Percentiles rank a stretch among this genome's conserved stretches.
Evolutionary conservation across 2,329 filamentous ascomycete species (phyloP).

Genomic region (Colletotrichum graminicola): DNA sequence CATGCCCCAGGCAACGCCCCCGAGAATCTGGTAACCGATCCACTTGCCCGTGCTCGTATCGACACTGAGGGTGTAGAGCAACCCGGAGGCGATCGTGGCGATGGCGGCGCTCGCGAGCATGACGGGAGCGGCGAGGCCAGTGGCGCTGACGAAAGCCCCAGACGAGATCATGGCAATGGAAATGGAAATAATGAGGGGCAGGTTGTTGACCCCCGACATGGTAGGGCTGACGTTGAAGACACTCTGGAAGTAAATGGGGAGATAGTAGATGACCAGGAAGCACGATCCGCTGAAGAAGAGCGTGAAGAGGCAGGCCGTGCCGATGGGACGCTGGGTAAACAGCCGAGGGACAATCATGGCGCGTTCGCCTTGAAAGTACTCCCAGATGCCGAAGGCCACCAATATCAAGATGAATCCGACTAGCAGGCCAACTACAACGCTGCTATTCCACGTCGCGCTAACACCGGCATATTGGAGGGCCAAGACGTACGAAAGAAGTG

Average conservation of each 20-base stretch:
- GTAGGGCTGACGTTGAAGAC: slow-evolving; percentile 48
- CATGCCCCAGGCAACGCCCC: slow-evolving; percentile 56
- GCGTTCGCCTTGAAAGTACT: slow-evolving; percentile 56
- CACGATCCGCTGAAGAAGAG: slow-evolving; percentile 57
- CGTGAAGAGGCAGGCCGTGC: slow-evolving; percentile 52
- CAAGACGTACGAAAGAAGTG: slow-evolving; percentile 59
- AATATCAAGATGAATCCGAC: slow-evolving; percentile 45
- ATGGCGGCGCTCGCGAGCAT: slow-evolving; percentile 47
- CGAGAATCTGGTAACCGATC: slow-evolving; percentile 61
- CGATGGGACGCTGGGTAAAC: slow-evolving; percentile 56
- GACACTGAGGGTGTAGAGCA: slow-evolving; percentile 54
- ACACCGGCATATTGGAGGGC: slow-evolving; percentile 62
- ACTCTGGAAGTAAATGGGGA: slow-evolving; percentile 57
- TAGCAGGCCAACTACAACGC: slow-evolving; percentile 57
- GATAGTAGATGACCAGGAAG: slow-evolving; percentile 59
- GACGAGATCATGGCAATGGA: slow-evolving; percentile 41
- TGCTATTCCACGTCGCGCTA: slow-evolving; percentile 57
- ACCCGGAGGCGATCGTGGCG: slow-evolving; percentile 51
- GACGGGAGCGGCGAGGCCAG: slow-evolving; percentile 42
- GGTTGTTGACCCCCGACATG: slow-evolving; percentile 50
- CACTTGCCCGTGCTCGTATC: slow-evolving; percentile 51
- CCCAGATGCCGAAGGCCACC: slow-evolving; percentile 55
- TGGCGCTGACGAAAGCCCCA: slow-evolving; percentile 5
- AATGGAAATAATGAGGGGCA: slow-evolving; percentile 45
- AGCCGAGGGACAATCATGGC: slow-evolving; percentile 60